Conservation (phyloP, 495 filamentous ascomycete genomes). For the Podospora comata region DNA sequence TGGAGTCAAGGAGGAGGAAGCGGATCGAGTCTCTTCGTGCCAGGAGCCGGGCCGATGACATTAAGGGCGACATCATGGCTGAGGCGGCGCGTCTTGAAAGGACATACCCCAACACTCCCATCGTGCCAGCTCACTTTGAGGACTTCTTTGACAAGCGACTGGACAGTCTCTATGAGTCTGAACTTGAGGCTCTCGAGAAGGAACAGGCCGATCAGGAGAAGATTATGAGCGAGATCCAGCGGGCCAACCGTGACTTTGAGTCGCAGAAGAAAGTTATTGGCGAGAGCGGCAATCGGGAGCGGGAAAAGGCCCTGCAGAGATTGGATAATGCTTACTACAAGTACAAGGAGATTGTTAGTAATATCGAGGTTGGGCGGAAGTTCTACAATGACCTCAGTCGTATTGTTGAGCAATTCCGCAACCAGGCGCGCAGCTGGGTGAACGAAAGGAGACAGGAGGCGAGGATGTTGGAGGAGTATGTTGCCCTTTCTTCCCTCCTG, state of each 20-base stretch:
- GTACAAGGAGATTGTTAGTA: conserved; percentile 90
- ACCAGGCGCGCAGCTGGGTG: conserved; percentile 74
- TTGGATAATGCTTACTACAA: conserved; percentile 91
- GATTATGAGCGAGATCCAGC: conserved; percentile 60
- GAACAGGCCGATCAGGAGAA: conserved; percentile 77
- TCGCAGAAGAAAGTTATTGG: conserved; percentile 61
- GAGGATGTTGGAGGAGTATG: conserved; percentile 67
- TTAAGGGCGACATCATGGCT: conserved; percentile 74
- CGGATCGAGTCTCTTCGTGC: conserved; percentile 72
- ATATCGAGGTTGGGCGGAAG: conserved; percentile 83
- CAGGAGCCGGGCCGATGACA: conserved; percentile 83
- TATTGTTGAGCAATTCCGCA: conserved; percentile 70
- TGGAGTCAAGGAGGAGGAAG: conserved; percentile 72
- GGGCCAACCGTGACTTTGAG: conserved; percentile 76
- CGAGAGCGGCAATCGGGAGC: conserved; percentile 69
- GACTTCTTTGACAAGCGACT: conserved; percentile 82
- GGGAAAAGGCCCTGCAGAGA: conserved; percentile 81
- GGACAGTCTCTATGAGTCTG: conserved; percentile 67
- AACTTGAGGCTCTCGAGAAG: conserved; percentile 63
- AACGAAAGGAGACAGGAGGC: conserved; percentile 79
- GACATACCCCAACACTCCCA: conserved; percentile 74
- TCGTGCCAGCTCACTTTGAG: conserved; percentile 85
- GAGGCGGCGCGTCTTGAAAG: conserved; percentile 85
- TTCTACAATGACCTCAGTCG: conserved; percentile 95
- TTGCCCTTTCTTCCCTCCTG: background rate